Conservation (phyloP, 164 flowering plant species). For the Annona squamosa region DNA sequence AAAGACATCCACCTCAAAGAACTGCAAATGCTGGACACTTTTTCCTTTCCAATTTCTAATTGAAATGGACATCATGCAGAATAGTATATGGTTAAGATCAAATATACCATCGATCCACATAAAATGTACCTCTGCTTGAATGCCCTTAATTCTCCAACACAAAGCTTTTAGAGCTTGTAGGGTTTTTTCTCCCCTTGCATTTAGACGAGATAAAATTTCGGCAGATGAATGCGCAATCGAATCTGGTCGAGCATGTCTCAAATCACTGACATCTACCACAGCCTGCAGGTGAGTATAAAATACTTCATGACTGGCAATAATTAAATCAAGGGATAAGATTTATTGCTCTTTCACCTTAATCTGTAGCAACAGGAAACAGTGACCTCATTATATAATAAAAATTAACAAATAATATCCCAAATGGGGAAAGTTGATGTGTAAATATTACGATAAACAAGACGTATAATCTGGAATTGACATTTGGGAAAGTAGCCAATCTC, state of each 20-base stretch:
- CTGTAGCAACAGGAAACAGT: not conserved
- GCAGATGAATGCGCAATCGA: constrained; percentile 76
- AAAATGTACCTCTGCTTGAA: constrained; percentile 73
- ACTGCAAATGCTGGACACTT: not conserved
- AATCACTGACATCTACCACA: constrained; percentile 63
- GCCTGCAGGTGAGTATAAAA: constrained; percentile 27
- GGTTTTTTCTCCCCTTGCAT: constrained; percentile 79
- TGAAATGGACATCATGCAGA: not conserved
- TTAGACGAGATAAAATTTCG: constrained; percentile 71
- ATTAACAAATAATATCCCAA: not conserved
- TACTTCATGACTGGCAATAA: not conserved
- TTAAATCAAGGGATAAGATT: not conserved
- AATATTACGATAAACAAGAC: not conserved
- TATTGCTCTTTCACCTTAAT: not conserved
- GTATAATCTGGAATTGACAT: not conserved
- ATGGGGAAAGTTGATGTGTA: not conserved
- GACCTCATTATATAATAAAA: not conserved
- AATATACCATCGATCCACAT: constrained; percentile 1
- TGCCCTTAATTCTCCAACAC: constrained; percentile 82
- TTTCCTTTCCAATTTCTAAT: not conserved
- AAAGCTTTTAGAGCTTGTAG: constrained; percentile 69
- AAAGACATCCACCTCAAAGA: not conserved
- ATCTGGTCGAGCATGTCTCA: constrained; percentile 68
- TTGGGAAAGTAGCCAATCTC: not conserved
- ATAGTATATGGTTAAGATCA: not conserved